Conservation (phyloP, 2,329 filamentous ascomycete genomes). For the Phyllosticta ampelicida region DNA sequence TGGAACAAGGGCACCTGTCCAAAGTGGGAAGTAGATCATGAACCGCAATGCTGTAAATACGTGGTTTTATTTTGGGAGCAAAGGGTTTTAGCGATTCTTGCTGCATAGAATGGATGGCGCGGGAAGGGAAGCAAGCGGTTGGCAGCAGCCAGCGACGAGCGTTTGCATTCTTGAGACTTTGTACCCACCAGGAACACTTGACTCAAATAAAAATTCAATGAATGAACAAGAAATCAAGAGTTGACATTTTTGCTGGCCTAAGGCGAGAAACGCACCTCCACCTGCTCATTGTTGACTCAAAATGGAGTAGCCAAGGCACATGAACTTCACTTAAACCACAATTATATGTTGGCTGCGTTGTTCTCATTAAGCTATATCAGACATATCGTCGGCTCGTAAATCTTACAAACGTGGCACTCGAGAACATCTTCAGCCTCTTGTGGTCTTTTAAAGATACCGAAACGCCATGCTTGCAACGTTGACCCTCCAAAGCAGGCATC, state of each 20-base stretch:
- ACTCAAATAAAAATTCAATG: neutral
- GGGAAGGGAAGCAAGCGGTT: neutral
- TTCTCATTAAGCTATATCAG: conserved; percentile 10
- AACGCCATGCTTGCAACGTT: conserved; percentile 30
- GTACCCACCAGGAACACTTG: neutral
- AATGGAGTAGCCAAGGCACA: too few species aligned
- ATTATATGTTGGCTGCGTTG: neutral
- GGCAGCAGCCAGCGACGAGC: neutral
- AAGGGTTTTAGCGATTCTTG: neutral
- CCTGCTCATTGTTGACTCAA: too few species aligned
- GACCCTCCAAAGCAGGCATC: conserved; percentile 4
- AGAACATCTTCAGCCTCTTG: neutral
- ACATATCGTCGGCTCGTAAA: conserved; percentile 7
- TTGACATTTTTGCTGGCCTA: neutral
- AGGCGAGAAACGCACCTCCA: too few species aligned
- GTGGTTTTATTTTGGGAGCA: neutral
- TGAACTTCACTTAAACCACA: neutral
- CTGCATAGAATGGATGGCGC: neutral
- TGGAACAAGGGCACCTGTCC: neutral
- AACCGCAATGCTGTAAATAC: neutral
- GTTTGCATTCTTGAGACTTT: neutral
- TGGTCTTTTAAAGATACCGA: conserved; percentile 1
- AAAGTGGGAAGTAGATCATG: neutral
- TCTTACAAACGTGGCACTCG: conserved; percentile 4
- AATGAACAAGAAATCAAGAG: neutral